Conservation (phyloP, 495 filamentous ascomycete genomes). For the Aspergillus diversus region DNA sequence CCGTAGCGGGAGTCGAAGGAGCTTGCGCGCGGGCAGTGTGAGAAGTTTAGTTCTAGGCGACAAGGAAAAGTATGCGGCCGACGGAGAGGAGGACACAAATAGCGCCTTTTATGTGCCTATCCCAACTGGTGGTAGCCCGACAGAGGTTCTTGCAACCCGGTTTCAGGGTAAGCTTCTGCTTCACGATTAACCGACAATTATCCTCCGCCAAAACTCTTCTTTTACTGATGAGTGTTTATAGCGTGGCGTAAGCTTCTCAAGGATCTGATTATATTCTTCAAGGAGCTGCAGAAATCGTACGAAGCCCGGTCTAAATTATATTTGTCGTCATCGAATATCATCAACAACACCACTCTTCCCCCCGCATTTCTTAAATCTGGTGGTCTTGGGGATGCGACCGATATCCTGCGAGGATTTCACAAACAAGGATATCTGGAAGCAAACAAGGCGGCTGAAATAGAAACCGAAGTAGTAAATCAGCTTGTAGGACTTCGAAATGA, state of each 20-base stretch:
- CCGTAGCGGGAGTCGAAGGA: conserved; percentile 75
- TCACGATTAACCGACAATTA: not conserved
- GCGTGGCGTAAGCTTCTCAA: conserved; percentile 96
- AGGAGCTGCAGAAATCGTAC: conserved; percentile 89
- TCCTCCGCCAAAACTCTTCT: not conserved
- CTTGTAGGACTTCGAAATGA: conserved; percentile 85
- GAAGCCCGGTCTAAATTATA: conserved; percentile 83
- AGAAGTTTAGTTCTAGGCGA: conserved; percentile 70
- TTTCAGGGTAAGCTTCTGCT: conserved; percentile 73
- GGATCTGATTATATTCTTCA: conserved; percentile 91
- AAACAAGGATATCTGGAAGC: conserved; percentile 78
- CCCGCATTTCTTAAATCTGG: conserved; percentile 73
- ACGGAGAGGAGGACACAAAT: conserved; percentile 71
- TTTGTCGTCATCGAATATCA: conserved; percentile 77
- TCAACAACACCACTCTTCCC: conserved; percentile 78
- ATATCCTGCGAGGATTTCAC: conserved; percentile 80
- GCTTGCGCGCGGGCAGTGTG: conserved; percentile 79
- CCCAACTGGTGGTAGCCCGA: conserved; percentile 83
- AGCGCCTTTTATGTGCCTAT: conserved; percentile 88
- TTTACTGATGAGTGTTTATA: conserved; percentile 40
- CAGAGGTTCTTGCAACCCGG: conserved; percentile 83
- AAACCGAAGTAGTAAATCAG: conserved; percentile 85
- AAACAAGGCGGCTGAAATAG: conserved; percentile 88
- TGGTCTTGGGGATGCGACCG: conserved; percentile 82
- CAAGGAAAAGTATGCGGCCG: conserved; percentile 55